Evolutionary conservation across 1,139 yeast species (phyloP), one percentile per base, ranked within the genome.

Genomic region (Trichomonascaceae sp.): DNA sequence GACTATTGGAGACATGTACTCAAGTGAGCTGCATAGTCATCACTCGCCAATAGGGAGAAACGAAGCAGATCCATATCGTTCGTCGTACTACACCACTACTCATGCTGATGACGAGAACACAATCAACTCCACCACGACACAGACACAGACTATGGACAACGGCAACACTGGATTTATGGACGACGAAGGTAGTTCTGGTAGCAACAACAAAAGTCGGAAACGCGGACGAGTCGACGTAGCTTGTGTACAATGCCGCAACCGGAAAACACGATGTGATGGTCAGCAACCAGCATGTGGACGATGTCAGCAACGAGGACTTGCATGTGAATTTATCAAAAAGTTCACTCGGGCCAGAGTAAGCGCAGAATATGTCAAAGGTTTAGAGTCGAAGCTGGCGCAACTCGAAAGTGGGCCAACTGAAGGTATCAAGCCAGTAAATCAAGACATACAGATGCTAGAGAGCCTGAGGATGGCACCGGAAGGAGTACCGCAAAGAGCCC

Each of bases 211-310:
- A n/a, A n/a, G n/a, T n/a, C n/a, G n/a, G n/a, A n/a, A n/a, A n/a
- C n/a, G n/a, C n/a, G n/a, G 22, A 13, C 36, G 43, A 27, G 36
- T 41, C 5, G 18, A 29, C 17, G 23, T 37, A 11, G 46, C 46
- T 9, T 43, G 46, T 27, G 35, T 29, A n/a, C 34, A 32, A 17
- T 43, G 46, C 31, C 34, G 46, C n/a, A 37, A 37, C 17, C 33
- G 46, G 8, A 43, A 43, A 31, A 41, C 39, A 6, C 38, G 40
- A 3, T 43, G 46, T 27, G 46, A 43, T 25, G 46, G 46, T 4
- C 32, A 16, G 3, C 42, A 39, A 32, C 46, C 46, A 11, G 29
- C 31, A 9, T 43, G 46, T 20, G 34, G 36, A 4, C 18, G 39
- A 22, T 43, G 46, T 29, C 14, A 18, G n/a, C 30, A 22, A n/a